Percentiles rank a stretch among this genome's conserved stretches.
Conservation (phyloP, 2,329 filamentous ascomycete species). For the Fusarium hostae region DNA sequence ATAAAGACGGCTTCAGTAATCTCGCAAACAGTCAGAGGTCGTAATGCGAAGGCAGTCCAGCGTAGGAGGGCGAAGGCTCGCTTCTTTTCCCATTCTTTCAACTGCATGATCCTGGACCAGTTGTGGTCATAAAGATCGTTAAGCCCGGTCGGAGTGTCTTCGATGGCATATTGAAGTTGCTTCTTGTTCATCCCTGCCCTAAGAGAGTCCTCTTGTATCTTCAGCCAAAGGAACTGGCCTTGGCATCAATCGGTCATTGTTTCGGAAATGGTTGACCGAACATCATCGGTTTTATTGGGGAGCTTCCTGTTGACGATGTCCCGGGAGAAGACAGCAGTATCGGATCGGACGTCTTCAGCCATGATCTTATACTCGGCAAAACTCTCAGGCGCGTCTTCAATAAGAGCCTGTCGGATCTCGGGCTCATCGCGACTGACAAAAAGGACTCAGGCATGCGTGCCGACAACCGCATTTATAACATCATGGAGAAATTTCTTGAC, state of each 20-base stretch:
- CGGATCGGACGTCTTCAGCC: no score
- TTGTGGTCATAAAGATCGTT: constrained; percentile 46
- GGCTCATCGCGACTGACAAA: no score
- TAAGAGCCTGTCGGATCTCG: no score
- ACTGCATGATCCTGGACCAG: constrained; percentile 42
- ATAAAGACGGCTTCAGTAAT: constrained; percentile 46
- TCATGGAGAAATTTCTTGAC: no score
- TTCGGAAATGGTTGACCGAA: constrained; percentile 40
- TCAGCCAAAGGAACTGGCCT: constrained; percentile 51
- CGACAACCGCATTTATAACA: no score
- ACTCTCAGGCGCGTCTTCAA: no score
- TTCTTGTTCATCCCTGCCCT: constrained; percentile 42
- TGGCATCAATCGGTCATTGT: constrained; percentile 45
- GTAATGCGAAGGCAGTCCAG: constrained; percentile 46
- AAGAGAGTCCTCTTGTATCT: constrained; percentile 44
- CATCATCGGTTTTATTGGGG: constrained; percentile 38
- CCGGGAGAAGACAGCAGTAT: constrained; percentile 41
- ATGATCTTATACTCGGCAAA: no score
- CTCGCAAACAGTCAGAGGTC: constrained; percentile 45
- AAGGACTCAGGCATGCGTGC: no score
- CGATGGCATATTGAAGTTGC: constrained; percentile 44
- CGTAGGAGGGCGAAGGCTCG: constrained; percentile 48
- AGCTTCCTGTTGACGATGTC: constrained; percentile 48
- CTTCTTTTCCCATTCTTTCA: constrained; percentile 24
- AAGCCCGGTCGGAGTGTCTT: constrained; percentile 45